phyloP scores from a whole-genome alignment of 768 basidiomycete genomes.

The Podaxis sp. region DNA sequence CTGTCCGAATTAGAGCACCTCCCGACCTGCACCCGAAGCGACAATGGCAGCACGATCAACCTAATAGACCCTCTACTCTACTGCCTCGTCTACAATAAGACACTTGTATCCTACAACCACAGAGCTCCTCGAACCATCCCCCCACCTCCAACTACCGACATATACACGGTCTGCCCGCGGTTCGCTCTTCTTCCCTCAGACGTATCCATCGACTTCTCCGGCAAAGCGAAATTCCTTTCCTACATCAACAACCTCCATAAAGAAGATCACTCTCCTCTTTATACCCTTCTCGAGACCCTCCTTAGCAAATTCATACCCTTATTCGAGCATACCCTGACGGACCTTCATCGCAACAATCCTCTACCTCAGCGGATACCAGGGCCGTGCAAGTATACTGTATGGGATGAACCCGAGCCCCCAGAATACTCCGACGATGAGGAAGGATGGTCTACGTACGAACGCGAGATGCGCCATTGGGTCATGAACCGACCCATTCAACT shows the following conservation, averaged over 20 bases:
- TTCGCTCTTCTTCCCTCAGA: slow-evolving; percentile 46
- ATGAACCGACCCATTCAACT: slow-evolving; percentile 41
- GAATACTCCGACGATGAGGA: slow-evolving; percentile 49
- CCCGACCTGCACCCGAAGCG: slow-evolving; percentile 13
- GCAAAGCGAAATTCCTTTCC: slow-evolving; percentile 34
- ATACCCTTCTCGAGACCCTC: slow-evolving; percentile 29
- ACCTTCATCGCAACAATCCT: slow-evolving; percentile 49
- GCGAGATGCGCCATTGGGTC: slow-evolving; percentile 40
- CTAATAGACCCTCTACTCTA: slow-evolving; percentile 41
- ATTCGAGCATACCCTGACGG: slow-evolving; percentile 51
- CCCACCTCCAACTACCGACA: slow-evolving; percentile 27
- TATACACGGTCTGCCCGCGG: slow-evolving; percentile 37
- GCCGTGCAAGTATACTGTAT: slow-evolving; percentile 37
- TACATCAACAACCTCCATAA: slow-evolving; percentile 58
- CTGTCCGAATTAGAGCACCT: background rate
- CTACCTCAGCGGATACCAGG: slow-evolving; percentile 40
- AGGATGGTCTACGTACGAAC: slow-evolving; percentile 42
- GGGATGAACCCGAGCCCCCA: slow-evolving; percentile 49
- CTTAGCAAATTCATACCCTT: slow-evolving; percentile 41
- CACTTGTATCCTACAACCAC: slow-evolving; percentile 30
- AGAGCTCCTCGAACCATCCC: slow-evolving; percentile 24
- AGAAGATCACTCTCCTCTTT: slow-evolving; percentile 24
- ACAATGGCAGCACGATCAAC: slow-evolving; percentile 22
- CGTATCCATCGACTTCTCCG: slow-evolving; percentile 31
- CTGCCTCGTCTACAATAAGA: slow-evolving; percentile 38